Conservation (phyloP, 306 rosid genomes). For the Lathyrus aphaca region DNA sequence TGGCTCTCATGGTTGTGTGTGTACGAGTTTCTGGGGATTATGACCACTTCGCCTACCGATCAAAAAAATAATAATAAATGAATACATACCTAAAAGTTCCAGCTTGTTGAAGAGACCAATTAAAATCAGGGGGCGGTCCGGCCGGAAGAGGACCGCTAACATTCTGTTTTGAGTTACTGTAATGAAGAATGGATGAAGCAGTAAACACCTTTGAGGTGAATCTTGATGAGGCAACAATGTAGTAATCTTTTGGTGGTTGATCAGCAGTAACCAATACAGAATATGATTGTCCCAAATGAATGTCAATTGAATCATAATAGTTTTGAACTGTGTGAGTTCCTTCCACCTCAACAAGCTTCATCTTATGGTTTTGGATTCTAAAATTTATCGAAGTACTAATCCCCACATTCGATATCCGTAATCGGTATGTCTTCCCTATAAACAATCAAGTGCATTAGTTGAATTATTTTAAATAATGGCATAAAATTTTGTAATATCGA, state of each 20-base stretch:
- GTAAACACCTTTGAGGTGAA: conserved; percentile 67
- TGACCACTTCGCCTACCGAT: no score
- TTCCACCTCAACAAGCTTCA: conserved; percentile 84
- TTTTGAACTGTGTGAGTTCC: conserved; percentile 84
- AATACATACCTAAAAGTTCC: conserved; percentile 68
- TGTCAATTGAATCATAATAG: conserved; percentile 74
- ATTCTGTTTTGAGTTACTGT: conserved; percentile 59
- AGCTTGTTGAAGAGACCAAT: conserved; percentile 86
- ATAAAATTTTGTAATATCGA: background rate
- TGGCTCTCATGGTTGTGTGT: no score
- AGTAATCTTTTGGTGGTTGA: conserved; percentile 72
- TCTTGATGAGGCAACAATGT: conserved; percentile 69
- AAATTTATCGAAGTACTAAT: conserved; percentile 72
- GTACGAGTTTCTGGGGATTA: no score
- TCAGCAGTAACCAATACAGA: conserved; percentile 85
- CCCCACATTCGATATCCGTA: conserved; percentile 86
- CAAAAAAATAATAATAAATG: background rate
- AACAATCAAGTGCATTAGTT: conserved; percentile 23
- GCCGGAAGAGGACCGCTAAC: conserved; percentile 68
- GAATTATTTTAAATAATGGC: background rate
- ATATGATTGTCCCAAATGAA: conserved; percentile 80
- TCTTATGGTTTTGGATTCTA: conserved; percentile 85
- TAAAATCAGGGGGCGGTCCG: conserved; percentile 70
- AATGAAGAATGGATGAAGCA: conserved; percentile 66
- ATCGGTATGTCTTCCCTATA: conserved; percentile 80